phyloP scores from a whole-genome alignment of 345 rosid genomes.

The Acer campestre region DNA sequence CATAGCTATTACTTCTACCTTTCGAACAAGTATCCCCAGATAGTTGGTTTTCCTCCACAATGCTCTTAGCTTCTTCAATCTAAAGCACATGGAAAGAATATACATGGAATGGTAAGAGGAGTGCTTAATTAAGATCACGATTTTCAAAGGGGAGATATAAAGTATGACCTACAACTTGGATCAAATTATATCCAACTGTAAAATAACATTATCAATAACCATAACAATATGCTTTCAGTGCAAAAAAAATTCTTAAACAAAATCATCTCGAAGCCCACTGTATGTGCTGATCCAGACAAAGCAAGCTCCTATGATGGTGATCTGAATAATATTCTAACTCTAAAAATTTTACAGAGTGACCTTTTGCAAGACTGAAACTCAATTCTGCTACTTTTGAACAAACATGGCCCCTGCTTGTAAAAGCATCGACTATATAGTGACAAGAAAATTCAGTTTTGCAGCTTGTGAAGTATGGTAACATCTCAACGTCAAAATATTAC shows the following conservation, averaged over 20 bases:
- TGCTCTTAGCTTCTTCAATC: slow-evolving; percentile 42
- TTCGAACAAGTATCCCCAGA: slow-evolving; percentile 38
- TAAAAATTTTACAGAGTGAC: no score
- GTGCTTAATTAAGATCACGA: not conserved
- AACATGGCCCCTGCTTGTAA: not conserved
- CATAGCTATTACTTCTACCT: slow-evolving; percentile 11
- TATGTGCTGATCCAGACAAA: not conserved
- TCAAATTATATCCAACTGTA: not conserved
- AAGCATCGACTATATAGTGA: not conserved
- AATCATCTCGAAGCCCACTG: not conserved
- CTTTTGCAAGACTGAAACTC: not conserved
- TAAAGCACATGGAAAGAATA: slow-evolving; percentile 27
- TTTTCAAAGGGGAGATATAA: not conserved
- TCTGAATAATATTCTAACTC: no score
- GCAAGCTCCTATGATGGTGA: no score
- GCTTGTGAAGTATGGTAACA: no score
- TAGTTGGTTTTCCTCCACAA: slow-evolving; percentile 22
- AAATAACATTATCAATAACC: not conserved
- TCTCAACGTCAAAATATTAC: no score
- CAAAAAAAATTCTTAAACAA: not conserved
- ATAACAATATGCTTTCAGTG: not conserved
- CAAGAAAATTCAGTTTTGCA: no score
- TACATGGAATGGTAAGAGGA: not conserved
- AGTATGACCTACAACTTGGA: not conserved
- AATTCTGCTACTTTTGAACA: no score